Percentiles rank a stretch among this genome's conserved stretches.
Evolutionary conservation across 2,329 filamentous ascomycete species (phyloP).

Genomic region (Ophiostoma ips): DNA sequence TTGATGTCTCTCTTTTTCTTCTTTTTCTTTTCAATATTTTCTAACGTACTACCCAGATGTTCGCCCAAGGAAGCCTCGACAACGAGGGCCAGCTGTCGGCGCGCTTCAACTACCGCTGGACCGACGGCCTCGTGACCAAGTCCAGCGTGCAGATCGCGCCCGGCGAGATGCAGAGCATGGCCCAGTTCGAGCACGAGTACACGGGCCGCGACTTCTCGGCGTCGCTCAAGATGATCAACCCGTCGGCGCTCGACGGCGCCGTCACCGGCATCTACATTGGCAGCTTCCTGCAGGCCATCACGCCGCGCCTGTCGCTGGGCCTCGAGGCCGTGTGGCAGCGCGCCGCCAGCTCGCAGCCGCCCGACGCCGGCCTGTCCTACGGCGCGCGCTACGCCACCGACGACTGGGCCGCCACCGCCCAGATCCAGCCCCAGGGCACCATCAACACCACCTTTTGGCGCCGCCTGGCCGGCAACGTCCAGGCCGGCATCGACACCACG

Average conservation of each 20-base stretch:
- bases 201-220: conserved; percentile 85
- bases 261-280: conserved; percentile 91
- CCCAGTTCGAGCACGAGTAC: conserved; percentile 93
- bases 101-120: conserved; percentile 89
- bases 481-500: conserved; percentile 90
- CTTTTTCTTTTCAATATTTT: too few relatives aligned
- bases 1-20: not conserved
- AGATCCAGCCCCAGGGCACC: conserved; percentile 77
- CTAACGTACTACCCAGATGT: conserved; percentile 57
- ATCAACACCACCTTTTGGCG: conserved; percentile 91
- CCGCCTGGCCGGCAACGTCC: conserved; percentile 81
- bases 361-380: conserved; percentile 86
- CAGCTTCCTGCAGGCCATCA: conserved; percentile 89
- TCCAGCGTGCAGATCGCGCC: conserved; percentile 74
- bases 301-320: conserved; percentile 72
- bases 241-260: conserved; percentile 82
- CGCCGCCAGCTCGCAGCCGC: conserved; percentile 65
- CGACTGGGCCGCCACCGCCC: conserved; percentile 87
- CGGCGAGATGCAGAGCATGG: conserved; percentile 66
- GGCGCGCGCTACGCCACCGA: conserved; percentile 78
- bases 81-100: conserved; percentile 79
- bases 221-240: conserved; percentile 86
- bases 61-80: conserved; percentile 90
- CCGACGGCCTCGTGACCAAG: conserved; percentile 63
- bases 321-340: conserved; percentile 93